Conservation (phyloP, 768 basidiomycete species). For the Leccinum pellstonianum region DNA sequence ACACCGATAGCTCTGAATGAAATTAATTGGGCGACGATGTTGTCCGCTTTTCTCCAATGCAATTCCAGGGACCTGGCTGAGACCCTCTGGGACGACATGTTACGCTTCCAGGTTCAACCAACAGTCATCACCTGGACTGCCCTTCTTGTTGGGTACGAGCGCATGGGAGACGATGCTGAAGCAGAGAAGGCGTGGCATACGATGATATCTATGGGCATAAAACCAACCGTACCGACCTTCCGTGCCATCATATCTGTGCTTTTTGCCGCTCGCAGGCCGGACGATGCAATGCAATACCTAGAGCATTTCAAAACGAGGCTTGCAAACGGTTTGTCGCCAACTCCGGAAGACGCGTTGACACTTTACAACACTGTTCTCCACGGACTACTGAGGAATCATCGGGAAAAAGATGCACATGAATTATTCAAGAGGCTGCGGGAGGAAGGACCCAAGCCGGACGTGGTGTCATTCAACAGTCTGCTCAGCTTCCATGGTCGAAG, state of each 20-base stretch:
- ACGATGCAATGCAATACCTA: constrained; percentile 54
- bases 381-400: constrained; percentile 53
- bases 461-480: constrained; percentile 80
- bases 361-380: constrained; percentile 78
- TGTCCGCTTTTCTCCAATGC: constrained; percentile 61
- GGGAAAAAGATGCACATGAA: constrained; percentile 39
- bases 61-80: constrained; percentile 57
- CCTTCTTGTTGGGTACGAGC: constrained; percentile 61
- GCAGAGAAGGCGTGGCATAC: constrained; percentile 61
- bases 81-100: constrained; percentile 68
- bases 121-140: constrained; percentile 67
- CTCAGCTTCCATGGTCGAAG: constrained; percentile 64
- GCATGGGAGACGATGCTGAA: constrained; percentile 47
- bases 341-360: constrained; percentile 35
- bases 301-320: constrained; percentile 42
- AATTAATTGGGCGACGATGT: constrained; percentile 60
- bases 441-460: constrained; percentile 61
- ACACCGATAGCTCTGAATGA: constrained; percentile 54
- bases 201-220: constrained; percentile 55
- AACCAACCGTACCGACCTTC: constrained; percentile 64
- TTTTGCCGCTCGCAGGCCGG: constrained; percentile 48
- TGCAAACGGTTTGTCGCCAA: constrained; percentile 18
- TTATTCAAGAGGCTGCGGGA: constrained; percentile 46
- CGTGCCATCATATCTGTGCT: constrained; percentile 66
- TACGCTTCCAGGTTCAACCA: constrained; percentile 46